Conservation (phyloP, 495 filamentous ascomycete genomes). For the Penicillium simplicissimum region DNA sequence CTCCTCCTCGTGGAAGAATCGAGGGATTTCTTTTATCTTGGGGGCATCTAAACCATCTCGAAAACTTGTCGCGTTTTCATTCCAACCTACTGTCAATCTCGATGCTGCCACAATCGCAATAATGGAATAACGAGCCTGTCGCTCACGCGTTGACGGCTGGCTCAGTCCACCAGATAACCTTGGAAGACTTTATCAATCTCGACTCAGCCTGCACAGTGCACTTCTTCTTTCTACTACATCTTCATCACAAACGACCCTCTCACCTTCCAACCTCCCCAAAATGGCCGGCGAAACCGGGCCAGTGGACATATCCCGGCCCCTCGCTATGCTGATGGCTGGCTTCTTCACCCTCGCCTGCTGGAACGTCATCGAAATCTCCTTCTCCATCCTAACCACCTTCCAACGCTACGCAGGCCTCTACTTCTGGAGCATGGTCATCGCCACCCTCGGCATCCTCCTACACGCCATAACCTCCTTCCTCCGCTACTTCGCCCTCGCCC, state of each 20-base stretch:
- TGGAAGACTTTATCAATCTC: neutral
- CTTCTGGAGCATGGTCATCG: constrained; percentile 46
- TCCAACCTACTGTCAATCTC: neutral
- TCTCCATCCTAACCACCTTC: constrained; percentile 45
- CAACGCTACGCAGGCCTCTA: constrained; percentile 41
- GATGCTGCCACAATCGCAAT: neutral
- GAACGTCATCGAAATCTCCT: constrained; percentile 39
- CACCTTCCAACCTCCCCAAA: neutral
- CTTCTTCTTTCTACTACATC: too few species aligned
- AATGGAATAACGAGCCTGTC: neutral
- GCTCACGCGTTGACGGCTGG: neutral
- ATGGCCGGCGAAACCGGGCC: constrained; percentile 26
- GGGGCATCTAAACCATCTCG: neutral
- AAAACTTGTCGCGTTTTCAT: neutral
- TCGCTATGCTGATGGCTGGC: constrained; percentile 34
- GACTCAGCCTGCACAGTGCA: neutral
- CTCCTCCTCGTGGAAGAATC: too few species aligned
- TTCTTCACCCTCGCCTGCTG: constrained; percentile 39
- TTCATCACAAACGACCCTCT: neutral
- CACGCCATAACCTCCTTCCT: constrained; percentile 34
- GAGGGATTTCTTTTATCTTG: neutral
- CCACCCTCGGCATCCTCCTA: constrained; percentile 28
- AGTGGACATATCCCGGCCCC: constrained; percentile 10
- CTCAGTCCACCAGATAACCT: neutral
- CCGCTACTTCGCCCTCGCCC: constrained; percentile 30